A percentile compares a stretch with the other conserved stretches of the same genome.
phyloP scores from a whole-genome alignment of 768 basidiomycete species.

The Chalciporus piperatus region DNA sequence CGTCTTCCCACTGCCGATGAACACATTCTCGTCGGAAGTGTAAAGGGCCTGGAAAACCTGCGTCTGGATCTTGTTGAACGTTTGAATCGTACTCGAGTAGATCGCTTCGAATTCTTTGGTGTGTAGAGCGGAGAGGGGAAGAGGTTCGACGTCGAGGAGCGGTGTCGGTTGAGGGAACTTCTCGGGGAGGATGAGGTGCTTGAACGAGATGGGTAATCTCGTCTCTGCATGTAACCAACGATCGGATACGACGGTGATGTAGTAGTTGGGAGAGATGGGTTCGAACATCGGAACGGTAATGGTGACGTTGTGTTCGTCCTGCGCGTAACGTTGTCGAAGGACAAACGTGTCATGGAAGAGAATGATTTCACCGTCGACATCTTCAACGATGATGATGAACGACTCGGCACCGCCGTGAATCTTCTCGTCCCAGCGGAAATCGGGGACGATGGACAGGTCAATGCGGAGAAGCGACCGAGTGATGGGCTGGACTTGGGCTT shows the following conservation, averaged over 20 bases:
- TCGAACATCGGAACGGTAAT: slow-evolving; percentile 96
- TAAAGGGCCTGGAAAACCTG: slow-evolving; percentile 99
- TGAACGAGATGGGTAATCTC: slow-evolving; percentile 92
- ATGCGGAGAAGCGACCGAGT: slow-evolving; percentile 90
- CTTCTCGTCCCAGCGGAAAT: slow-evolving; percentile 97
- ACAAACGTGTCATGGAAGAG: slow-evolving; percentile 94
- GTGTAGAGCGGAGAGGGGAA: slow-evolving; percentile 88
- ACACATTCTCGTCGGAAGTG: slow-evolving; percentile 93
- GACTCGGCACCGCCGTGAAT: slow-evolving; percentile 86
- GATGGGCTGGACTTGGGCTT: slow-evolving; percentile 96
- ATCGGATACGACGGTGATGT: slow-evolving; percentile 92
- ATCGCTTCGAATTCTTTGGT: slow-evolving; percentile 90
- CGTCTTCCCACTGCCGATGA: slow-evolving; percentile 96
- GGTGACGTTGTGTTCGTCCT: slow-evolving; percentile 92
- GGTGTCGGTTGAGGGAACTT: slow-evolving; percentile 93
- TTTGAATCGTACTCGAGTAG: slow-evolving; percentile 74
- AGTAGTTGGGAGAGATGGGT: slow-evolving; percentile 97
- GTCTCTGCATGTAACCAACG: slow-evolving; percentile 96
- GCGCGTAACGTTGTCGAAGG: slow-evolving; percentile 86
- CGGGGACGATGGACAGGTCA: slow-evolving; percentile 92
- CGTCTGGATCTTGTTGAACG: slow-evolving; percentile 98
- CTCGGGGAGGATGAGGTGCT: slow-evolving; percentile 94
- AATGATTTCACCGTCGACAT: slow-evolving; percentile 95
- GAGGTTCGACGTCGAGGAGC: slow-evolving; percentile 86
- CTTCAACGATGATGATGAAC: slow-evolving; percentile 93